Evolutionary conservation across 345 rosid species (phyloP).

Genomic region (Moricandia moricandioides): DNA sequence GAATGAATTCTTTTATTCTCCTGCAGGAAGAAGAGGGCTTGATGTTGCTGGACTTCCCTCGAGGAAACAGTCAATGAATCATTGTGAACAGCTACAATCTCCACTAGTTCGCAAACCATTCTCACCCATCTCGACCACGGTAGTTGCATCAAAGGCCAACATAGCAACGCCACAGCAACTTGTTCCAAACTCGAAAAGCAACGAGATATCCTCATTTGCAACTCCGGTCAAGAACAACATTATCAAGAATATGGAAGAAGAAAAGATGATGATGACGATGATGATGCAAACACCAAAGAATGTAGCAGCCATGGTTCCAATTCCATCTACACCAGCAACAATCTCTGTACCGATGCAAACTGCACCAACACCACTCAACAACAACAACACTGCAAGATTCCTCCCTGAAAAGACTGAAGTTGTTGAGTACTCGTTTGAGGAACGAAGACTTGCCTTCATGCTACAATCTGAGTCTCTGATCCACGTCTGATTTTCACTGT

Average conservation of each 20-base stretch:
- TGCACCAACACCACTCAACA: conserved; percentile 51
- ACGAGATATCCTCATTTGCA: conserved; percentile 4
- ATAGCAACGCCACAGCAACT: conserved; percentile 23
- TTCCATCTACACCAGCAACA: conserved; percentile 66
- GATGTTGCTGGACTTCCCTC: conserved; percentile 64
- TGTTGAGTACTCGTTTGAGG: conserved; percentile 84
- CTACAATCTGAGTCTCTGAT: conserved; percentile 49
- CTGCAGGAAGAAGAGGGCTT: conserved; percentile 64
- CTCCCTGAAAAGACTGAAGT: conserved; percentile 40
- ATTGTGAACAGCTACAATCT: conserved; percentile 54
- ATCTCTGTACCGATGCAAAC: conserved; percentile 81
- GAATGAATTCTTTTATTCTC: background rate
- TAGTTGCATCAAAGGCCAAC: conserved; percentile 52
- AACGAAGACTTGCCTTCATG: conserved; percentile 75
- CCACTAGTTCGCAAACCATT: conserved; percentile 81
- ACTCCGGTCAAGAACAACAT: conserved; percentile 56
- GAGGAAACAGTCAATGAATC: conserved; percentile 59
- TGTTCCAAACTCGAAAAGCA: conserved; percentile 13
- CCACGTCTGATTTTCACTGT: conserved; percentile 45
- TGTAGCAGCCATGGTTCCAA: conserved; percentile 42
- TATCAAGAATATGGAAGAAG: conserved; percentile 44
- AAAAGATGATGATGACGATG: conserved; percentile 37
- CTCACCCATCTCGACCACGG: conserved; percentile 63
- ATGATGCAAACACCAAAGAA: conserved; percentile 53
- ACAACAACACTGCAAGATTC: conserved; percentile 8